Base-by-base conservation (phyloP, 1,284 basidiomycete genomes). In the Sphaerobolus stellatus region DNA sequence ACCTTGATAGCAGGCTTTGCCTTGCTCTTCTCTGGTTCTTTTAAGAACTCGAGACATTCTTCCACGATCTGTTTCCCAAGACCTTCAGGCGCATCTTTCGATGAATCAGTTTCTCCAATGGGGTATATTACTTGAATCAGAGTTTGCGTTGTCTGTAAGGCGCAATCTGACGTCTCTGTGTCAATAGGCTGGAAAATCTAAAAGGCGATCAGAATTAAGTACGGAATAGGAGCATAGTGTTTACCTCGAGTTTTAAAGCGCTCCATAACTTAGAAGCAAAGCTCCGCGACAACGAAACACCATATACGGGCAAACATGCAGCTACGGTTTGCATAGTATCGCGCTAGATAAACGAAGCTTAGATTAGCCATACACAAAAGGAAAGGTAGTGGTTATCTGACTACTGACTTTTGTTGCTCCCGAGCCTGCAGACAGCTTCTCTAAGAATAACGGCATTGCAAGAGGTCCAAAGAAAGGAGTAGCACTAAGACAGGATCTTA, bases 161-260 rank as follows among this genome's bases (percentile, higher is more conserved):
- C 88, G 48, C 84, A 80, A 41, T 76, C 74, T 66, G 94, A 90
- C 8, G 90, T 90, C 18, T 80, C 70, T 5, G 72, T 56, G 66
- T 97, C 92, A 4, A 86, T 88, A 0, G 94, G 91, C 76, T 96
- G 93, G 68, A 96, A 90, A 28, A 97, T 89, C 92, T 96, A 59
- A 4, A 30, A 47, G 20, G 25, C 24, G 40, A 55, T 44, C 20
- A 48, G 13, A 40, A 40, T 16, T 22, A 2, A 13, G n/a, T 29
- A 34, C 28, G 48, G 20, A 38, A 47, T 31, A 22, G n/a, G 24
- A 38, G n/a, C 33, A 2, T n/a, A 25, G 5, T 41, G 52, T 71
- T 48, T 62, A 91, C 92, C 79, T 97, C 94, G 18, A 96, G 79
- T 66, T 92, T 94, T 30, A 97, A 71, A 1, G 86, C 79, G 67